These are phyloP conservation scores for Talaromyces sp. DNA, from an alignment of 2,329 filamentous ascomycete species.

Conservation along the genomic window DNA sequence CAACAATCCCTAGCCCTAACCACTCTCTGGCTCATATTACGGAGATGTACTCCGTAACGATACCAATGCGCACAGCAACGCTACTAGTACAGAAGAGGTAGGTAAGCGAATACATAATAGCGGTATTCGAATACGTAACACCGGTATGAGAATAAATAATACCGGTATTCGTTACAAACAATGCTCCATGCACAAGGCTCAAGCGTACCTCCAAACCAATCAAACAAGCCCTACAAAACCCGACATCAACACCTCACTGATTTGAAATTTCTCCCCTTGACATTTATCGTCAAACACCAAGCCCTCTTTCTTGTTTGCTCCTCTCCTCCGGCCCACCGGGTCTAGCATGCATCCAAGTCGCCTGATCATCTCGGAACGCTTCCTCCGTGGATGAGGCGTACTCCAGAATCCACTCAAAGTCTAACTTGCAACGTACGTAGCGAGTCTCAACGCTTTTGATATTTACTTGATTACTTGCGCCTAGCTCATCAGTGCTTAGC, in stretches of 20 bases:
- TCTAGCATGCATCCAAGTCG: not conserved
- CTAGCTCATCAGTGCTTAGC: not conserved
- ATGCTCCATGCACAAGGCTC: not conserved
- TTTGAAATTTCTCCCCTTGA: not conserved
- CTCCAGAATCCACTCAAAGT: slow-evolving; percentile 4
- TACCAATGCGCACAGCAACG: not conserved
- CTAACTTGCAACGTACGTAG: not conserved
- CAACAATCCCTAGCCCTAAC: not conserved
- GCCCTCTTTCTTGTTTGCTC: not conserved
- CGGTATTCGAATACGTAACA: not conserved
- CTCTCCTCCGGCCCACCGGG: not conserved
- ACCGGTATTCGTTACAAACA: not conserved
- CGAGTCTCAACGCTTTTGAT: slow-evolving; percentile 1
- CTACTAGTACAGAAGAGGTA: not conserved
- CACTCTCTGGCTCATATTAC: not conserved
- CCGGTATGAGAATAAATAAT: not conserved
- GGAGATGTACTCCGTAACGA: not conserved
- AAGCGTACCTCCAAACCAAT: not conserved
- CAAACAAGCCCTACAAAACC: not conserved
- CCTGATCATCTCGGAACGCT: slow-evolving; percentile 2
- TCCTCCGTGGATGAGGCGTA: not conserved
- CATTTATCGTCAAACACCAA: not conserved
- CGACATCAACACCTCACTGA: not conserved
- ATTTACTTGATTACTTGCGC: not conserved
- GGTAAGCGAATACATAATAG: not conserved